Evolutionary conservation across 768 basidiomycete genomes (phyloP).

Genomic region (Psilocybe cyanescens): DNA sequence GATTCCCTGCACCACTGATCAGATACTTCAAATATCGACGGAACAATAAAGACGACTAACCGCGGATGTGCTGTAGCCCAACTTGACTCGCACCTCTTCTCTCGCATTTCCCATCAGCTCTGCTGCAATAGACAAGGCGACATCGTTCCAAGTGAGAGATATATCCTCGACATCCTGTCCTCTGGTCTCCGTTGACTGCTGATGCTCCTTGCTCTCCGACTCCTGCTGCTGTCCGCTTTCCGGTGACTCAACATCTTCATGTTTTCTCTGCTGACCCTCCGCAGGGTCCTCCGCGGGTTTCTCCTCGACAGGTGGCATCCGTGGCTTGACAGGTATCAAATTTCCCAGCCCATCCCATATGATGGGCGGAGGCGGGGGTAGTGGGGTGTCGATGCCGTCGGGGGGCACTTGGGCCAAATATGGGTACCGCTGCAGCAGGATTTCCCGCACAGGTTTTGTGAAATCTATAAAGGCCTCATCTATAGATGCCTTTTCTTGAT

Average conservation of each 20-base stretch:
- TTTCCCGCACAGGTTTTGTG: slow-evolving; percentile 76
- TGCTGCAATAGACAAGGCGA: slow-evolving; percentile 87
- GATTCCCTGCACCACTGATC: slow-evolving; percentile 61
- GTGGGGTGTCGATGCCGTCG: slow-evolving; percentile 71
- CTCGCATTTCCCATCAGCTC: slow-evolving; percentile 83
- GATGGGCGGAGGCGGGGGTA: slow-evolving; percentile 74
- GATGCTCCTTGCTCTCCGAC: not conserved
- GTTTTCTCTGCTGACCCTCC: not conserved
- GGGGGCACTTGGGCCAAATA: slow-evolving; percentile 76
- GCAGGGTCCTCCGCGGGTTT: not conserved
- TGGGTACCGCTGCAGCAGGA: slow-evolving; percentile 75
- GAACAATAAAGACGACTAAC: slow-evolving; percentile 45
- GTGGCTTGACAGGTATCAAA: slow-evolving; percentile 59
- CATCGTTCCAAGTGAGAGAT: slow-evolving; percentile 83
- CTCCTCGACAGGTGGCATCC: slow-evolving; percentile 21
- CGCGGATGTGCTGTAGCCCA: slow-evolving; percentile 95
- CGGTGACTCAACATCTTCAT: not conserved
- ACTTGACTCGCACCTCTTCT: slow-evolving; percentile 61
- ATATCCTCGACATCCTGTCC: slow-evolving; percentile 31
- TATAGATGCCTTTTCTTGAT: slow-evolving; percentile 91
- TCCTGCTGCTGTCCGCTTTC: slow-evolving; percentile 6
- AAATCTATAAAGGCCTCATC: slow-evolving; percentile 98
- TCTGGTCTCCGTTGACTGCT: not conserved
- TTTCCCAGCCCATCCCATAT: slow-evolving; percentile 64
- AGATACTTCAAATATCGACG: not conserved